A percentile compares a stretch with the other conserved stretches of the same genome.
Conservation (phyloP, 1,139 yeast species). For the Yamadazyma songkhlaensis region DNA sequence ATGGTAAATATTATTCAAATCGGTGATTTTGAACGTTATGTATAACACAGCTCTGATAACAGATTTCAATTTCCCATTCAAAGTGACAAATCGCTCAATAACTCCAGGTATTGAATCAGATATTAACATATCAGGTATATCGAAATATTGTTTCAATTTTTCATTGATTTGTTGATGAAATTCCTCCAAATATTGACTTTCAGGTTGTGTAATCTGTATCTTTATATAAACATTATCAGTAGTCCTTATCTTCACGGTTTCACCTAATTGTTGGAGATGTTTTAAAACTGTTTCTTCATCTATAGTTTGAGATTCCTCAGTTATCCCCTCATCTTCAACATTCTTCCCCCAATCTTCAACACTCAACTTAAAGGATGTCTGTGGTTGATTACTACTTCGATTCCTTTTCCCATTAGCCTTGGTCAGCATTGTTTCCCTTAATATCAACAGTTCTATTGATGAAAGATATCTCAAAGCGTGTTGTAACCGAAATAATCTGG, state of each 20-base stretch:
- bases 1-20: conserved; percentile 22
- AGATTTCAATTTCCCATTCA: conserved; percentile 23
- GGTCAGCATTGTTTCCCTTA: neutral
- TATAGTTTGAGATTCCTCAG: neutral
- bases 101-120: conserved; percentile 23
- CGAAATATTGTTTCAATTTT: conserved; percentile 17
- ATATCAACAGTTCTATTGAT: neutral
- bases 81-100: conserved; percentile 25
- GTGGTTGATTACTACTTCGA: neutral
- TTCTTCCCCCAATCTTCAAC: conserved; percentile 1
- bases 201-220: conserved; percentile 24
- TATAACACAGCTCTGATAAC: conserved; percentile 24
- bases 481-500: conserved; percentile 2
- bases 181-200: conserved; percentile 23
- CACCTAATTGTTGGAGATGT: conserved; percentile 2
- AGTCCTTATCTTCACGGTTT: conserved; percentile 5
- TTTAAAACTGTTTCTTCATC: conserved; percentile 3
- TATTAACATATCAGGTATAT: conserved; percentile 19
- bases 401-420: conserved; percentile 1
- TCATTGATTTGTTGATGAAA: conserved; percentile 10
- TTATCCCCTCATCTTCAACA: neutral
- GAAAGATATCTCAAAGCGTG: conserved; percentile 5
- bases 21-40: conserved; percentile 20
- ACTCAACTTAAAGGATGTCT: neutral
- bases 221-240: conserved; percentile 13